These are phyloP conservation scores for Scopulariopsis brevicaulis DNA, from an alignment of 2,329 filamentous ascomycete genomes.

Conservation along the genomic window DNA sequence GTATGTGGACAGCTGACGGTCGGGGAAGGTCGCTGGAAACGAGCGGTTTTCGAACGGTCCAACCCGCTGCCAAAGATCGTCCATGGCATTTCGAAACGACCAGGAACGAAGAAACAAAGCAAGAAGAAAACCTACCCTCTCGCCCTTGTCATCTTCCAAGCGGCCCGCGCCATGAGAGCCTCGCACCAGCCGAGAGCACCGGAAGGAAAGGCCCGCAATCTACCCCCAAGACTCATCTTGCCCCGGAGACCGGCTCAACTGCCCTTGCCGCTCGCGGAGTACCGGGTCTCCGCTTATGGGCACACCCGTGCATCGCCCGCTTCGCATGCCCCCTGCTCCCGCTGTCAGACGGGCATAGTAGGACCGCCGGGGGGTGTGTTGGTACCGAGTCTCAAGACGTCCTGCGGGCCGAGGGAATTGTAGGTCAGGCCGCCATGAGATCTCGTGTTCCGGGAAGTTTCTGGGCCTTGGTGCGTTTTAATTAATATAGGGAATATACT, in stretches of 20 bases:
- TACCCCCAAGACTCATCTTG: background rate
- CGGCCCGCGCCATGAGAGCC: constrained; percentile 1
- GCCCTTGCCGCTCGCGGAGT: background rate
- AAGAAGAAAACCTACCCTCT: background rate
- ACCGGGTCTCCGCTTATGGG: background rate
- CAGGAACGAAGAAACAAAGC: background rate
- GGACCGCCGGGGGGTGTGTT: background rate
- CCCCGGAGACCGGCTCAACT: constrained; percentile 3
- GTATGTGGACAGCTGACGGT: no score
- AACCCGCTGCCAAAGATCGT: constrained; percentile 1
- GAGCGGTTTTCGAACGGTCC: no score
- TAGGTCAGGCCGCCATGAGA: background rate
- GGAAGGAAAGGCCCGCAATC: background rate
- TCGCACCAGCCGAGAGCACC: background rate
- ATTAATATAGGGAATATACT: constrained; percentile 1
- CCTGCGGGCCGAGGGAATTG: background rate
- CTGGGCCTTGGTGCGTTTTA: background rate
- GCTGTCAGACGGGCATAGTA: constrained; percentile 1
- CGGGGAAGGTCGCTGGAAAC: no score
- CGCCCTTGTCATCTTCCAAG: background rate
- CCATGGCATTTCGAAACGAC: background rate
- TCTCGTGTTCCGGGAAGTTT: constrained; percentile 4
- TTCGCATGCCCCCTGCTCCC: constrained; percentile 3
- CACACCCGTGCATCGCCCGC: background rate
- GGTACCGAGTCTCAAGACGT: background rate